A percentile compares a stretch with the other conserved stretches of the same genome.
Evolutionary conservation across 164 flowering plant species (phyloP).

Genomic region (Tinospora cordifolia): DNA sequence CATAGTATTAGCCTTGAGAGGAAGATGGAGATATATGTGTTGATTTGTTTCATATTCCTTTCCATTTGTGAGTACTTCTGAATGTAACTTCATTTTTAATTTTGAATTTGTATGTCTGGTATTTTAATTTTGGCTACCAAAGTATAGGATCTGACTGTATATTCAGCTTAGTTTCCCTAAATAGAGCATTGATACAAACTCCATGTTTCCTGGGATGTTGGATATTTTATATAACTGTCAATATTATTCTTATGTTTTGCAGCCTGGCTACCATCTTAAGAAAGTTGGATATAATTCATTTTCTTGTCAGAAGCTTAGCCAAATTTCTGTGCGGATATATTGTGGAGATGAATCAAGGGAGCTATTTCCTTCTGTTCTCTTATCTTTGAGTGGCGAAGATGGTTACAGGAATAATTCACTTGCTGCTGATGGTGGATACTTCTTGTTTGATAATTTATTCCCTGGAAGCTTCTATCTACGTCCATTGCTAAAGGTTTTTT

Average conservation of each 20-base stretch:
- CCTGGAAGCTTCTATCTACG: constrained; percentile 96
- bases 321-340: constrained; percentile 60
- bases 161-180: neutral
- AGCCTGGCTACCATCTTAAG: constrained; percentile 89
- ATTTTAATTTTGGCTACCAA: neutral
- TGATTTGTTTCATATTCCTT: neutral
- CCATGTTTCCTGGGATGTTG: constrained; percentile 2
- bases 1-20: neutral
- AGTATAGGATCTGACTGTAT: neutral
- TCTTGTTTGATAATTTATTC: constrained; percentile 67
- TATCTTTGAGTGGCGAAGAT: constrained; percentile 93
- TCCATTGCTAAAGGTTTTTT: constrained; percentile 79
- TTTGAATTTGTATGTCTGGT: neutral
- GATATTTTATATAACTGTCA: constrained; percentile 6
- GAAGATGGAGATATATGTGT: neutral
- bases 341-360: constrained; percentile 47
- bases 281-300: constrained; percentile 61
- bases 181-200: neutral
- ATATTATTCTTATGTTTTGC: constrained; percentile 30
- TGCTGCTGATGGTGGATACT: constrained; percentile 64
- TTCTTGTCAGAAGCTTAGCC: constrained; percentile 91
- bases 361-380: constrained; percentile 73
- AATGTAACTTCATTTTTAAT: neutral
- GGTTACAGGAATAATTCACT: constrained; percentile 92
- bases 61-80: neutral